A percentile compares a stretch with the other conserved stretches of the same genome.
Evolutionary conservation across 1,284 basidiomycete genomes (phyloP).

Genomic region (Puccinia horiana): DNA sequence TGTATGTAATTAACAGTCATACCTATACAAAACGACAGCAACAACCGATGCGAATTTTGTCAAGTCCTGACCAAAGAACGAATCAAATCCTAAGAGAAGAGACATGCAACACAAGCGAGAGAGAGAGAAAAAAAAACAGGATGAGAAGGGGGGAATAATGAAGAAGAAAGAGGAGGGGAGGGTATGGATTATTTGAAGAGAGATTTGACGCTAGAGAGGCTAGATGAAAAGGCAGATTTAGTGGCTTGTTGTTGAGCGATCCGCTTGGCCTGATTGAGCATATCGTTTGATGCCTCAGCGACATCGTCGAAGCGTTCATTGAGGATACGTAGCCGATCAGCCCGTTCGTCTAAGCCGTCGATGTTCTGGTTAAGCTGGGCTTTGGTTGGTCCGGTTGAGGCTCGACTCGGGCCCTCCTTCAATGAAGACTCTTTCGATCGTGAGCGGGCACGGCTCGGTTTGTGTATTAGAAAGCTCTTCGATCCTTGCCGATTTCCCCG

Average conservation of each 20-base stretch:
- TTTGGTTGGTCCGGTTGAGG: background rate
- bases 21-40: too few relatives aligned
- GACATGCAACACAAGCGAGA: background rate
- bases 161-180: background rate
- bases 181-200: conserved; percentile 30
- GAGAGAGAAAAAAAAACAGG: too few relatives aligned
- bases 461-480: background rate
- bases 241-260: conserved; percentile 43
- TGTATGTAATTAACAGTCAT: too few relatives aligned
- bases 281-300: conserved; percentile 9
- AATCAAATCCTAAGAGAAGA: background rate
- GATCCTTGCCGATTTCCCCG: background rate
- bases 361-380: conserved; percentile 36
- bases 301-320: conserved; percentile 48
- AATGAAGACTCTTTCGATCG: background rate
- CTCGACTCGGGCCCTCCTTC: background rate
- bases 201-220: conserved; percentile 34
- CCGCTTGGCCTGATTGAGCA: conserved; percentile 40
- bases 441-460: background rate
- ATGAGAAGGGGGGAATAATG: background rate
- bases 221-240: conserved; percentile 36
- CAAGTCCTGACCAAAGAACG: too few relatives aligned
- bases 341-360: conserved; percentile 40
- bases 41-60: too few relatives aligned
- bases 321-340: conserved; percentile 32